Percentiles rank a stretch among this genome's conserved stretches.
These are phyloP conservation scores for Zygnema circumcarinatum DNA, from an alignment of 139 green algal species.

Conservation along the genomic window DNA sequence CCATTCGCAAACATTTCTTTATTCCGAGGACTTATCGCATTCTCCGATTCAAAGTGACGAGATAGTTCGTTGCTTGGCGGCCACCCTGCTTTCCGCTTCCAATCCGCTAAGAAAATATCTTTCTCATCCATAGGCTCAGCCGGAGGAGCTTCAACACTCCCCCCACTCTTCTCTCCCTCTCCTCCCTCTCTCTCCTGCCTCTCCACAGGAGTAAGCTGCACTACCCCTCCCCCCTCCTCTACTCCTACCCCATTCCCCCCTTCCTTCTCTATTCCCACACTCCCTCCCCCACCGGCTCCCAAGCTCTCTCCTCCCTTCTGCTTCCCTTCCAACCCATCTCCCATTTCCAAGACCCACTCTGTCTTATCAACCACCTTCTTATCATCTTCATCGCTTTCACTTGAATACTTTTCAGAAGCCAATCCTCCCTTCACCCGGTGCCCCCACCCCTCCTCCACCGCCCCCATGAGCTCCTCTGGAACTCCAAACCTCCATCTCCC, in stretches of 20 bases:
- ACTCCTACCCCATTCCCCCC: constrained; percentile 21
- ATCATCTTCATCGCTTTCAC: constrained; percentile 18
- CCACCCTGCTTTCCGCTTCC: constrained; percentile 23
- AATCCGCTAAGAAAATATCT: background rate
- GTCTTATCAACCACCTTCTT: background rate
- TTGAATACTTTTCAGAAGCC: background rate
- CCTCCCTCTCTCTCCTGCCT: background rate
- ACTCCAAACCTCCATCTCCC: background rate
- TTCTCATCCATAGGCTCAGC: too few species aligned
- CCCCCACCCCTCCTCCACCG: constrained; percentile 15
- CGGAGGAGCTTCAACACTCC: too few species aligned
- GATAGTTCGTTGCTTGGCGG: constrained; percentile 13
- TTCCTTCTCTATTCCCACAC: constrained; percentile 7
- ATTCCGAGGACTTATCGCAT: background rate
- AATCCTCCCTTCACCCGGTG: background rate
- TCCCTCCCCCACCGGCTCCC: constrained; percentile 7
- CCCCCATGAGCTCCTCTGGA: background rate
- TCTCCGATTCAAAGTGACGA: background rate
- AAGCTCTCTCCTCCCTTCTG: constrained; percentile 20
- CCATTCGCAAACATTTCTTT: background rate
- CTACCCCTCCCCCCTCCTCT: background rate
- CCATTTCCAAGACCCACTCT: background rate
- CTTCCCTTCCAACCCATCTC: background rate
- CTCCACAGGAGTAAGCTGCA: background rate
- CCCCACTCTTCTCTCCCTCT: too few species aligned